These are phyloP conservation scores for Phaffomyces thermotolerans DNA, from an alignment of 805 yeast species.

Conservation along the genomic window DNA sequence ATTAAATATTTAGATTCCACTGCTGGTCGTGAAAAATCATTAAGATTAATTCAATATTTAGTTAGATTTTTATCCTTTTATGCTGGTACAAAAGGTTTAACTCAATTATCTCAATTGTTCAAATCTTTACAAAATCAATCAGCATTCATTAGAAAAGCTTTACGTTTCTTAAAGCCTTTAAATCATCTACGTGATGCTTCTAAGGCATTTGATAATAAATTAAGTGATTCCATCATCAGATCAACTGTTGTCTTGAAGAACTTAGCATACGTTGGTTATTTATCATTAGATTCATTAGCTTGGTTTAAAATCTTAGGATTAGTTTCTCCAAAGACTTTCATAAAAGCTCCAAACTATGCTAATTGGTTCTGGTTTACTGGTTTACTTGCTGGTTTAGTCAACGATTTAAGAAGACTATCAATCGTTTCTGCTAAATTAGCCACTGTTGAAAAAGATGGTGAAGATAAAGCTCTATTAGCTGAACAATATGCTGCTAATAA, in stretches of 20 bases:
- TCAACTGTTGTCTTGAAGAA: slow-evolving; percentile 47
- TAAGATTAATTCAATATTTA: slow-evolving; percentile 75
- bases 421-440: background rate
- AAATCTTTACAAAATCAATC: slow-evolving; percentile 55
- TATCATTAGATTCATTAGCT: slow-evolving; percentile 55
- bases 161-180: slow-evolving; percentile 79
- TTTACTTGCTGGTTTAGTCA: slow-evolving; percentile 48
- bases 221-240: slow-evolving; percentile 52
- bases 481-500: slow-evolving; percentile 47
- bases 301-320: slow-evolving; percentile 52
- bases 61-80: slow-evolving; percentile 65
- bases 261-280: slow-evolving; percentile 55
- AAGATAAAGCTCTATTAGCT: slow-evolving; percentile 31
- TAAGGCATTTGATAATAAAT: slow-evolving; percentile 59
- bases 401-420: slow-evolving; percentile 1
- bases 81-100: slow-evolving; percentile 48
- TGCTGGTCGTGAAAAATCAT: slow-evolving; percentile 73
- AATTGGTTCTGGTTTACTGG: slow-evolving; percentile 75
- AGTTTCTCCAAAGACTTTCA: slow-evolving; percentile 38
- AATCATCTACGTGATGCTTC: slow-evolving; percentile 64
- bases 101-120: slow-evolving; percentile 41
- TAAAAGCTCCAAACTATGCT: slow-evolving; percentile 48
- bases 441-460: slow-evolving; percentile 26
- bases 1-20: slow-evolving; percentile 58
- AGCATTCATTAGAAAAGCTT: slow-evolving; percentile 68